These are phyloP conservation scores for Porcisia deanei DNA, from an alignment of 208 protist species.

Conservation along the genomic window DNA sequence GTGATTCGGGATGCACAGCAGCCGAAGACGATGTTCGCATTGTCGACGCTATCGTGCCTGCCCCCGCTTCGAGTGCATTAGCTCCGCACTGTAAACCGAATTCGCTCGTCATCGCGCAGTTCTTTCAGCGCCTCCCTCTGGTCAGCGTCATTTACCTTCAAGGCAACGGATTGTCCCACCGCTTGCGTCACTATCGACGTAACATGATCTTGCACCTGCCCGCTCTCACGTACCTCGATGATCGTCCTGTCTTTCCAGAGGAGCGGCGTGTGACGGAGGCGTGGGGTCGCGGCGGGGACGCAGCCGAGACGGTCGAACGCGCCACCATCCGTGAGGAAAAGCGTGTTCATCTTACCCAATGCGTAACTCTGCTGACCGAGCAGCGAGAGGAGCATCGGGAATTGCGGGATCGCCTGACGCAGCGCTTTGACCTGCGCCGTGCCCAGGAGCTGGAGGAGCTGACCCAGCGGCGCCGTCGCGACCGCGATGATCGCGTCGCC, in stretches of 20 bases:
- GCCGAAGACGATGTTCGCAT: constrained; percentile 41
- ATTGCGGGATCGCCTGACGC: constrained; percentile 70
- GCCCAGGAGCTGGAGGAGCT: constrained; percentile 59
- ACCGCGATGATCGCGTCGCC: constrained; percentile 33
- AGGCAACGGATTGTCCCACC: constrained; percentile 69
- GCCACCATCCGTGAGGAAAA: constrained; percentile 83
- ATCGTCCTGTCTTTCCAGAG: constrained; percentile 87
- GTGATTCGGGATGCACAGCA: neutral
- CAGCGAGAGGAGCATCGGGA: constrained; percentile 73
- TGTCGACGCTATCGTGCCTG: constrained; percentile 18
- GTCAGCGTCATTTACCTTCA: constrained; percentile 93
- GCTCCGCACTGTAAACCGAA: constrained; percentile 17
- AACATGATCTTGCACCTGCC: constrained; percentile 86
- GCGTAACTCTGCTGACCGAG: constrained; percentile 68
- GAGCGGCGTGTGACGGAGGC: constrained; percentile 83
- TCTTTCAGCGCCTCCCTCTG: constrained; percentile 76
- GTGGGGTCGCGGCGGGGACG: constrained; percentile 78
- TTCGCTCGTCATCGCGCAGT: constrained; percentile 51
- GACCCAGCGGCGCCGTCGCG: constrained; percentile 42
- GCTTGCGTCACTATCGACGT: constrained; percentile 84
- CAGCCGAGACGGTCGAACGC: constrained; percentile 67
- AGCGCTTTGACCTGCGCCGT: constrained; percentile 60
- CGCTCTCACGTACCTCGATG: constrained; percentile 85
- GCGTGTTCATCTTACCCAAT: constrained; percentile 75
- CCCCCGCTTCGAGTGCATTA: neutral